Evolutionary conservation across 2,329 filamentous ascomycete genomes (phyloP), one percentile per base, ranked within the genome.

Genomic region (Teratosphaeria epicoccoides): DNA sequence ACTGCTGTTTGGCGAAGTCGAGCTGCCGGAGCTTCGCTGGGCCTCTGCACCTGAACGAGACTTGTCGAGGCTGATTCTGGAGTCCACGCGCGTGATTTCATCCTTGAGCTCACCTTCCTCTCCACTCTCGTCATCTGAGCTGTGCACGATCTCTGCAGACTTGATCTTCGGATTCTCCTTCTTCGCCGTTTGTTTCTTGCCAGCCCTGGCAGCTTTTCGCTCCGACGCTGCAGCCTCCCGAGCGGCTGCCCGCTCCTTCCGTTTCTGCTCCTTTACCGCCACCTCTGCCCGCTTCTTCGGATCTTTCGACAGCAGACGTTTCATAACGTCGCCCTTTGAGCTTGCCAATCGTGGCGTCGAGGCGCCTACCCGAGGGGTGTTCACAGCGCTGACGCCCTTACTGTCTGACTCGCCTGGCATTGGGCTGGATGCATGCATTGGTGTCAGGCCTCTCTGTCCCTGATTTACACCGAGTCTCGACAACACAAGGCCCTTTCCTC

Each of bases 401-500:
- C 57, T 55, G 7, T 63, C 62, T 6, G n/a, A 52, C 6, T 43
- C 55, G n/a, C 56, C 50, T 10, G 57, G 55, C 49, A 62, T 24
- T n/a, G 66, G 66, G 49, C 61, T 67, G n/a, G 59, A 55, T 48
- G 54, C 57, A 7, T 59, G 49, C 28, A 53, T 60, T 10, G 66
- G 64, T 22, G 63, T 66, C 11, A 57, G 51, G 12, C 57, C 53
- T 43, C 54, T 55, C 47, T 50, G 55, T 50, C 55, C 51, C 24
- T 56, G 48, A 44, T 55, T 54, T 40, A 58, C 46, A 44, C 52
- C 58, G 53, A 83, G 72, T 51, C 76, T 76, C 43, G 81, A 84
- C 26, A 84, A 67, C 37, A 75, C 72, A 55, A 77, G 82, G 47
- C 81, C 81, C 61, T 83, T 81, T 44, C 78, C 78, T 56, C 81